These are phyloP conservation scores for Skeletonema tropicum DNA, from an alignment of 108 stramenopile genomes.

Conservation along the genomic window DNA sequence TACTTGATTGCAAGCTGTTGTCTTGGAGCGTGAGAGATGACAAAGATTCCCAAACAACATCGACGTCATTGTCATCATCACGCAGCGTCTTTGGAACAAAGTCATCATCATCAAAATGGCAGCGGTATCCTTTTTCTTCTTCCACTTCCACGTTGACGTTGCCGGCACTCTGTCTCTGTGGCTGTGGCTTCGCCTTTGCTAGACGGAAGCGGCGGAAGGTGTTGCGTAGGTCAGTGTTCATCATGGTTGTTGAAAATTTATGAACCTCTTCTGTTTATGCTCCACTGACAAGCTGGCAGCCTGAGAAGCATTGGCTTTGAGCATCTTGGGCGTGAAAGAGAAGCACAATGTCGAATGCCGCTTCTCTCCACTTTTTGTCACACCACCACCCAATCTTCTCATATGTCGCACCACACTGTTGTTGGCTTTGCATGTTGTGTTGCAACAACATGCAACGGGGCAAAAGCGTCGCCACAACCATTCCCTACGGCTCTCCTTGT, in stretches of 20 bases:
- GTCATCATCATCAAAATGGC: conserved; percentile 2
- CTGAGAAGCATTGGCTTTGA: too few species aligned
- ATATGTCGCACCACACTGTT: too few species aligned
- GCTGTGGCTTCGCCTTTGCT: not conserved
- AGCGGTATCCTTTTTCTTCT: not conserved
- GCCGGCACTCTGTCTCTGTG: not conserved
- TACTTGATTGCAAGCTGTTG: not conserved
- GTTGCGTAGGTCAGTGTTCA: not conserved
- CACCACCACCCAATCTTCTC: too few species aligned
- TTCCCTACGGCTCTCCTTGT: too few species aligned
- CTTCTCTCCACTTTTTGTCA: too few species aligned
- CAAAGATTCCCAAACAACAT: conserved; percentile 11
- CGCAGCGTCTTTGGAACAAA: conserved; percentile 8
- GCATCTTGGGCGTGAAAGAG: too few species aligned
- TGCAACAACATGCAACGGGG: too few species aligned
- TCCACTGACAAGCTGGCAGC: too few species aligned
- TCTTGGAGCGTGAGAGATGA: conserved; percentile 1
- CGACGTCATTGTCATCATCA: not conserved
- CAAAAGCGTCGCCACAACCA: too few species aligned
- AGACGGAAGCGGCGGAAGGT: not conserved
- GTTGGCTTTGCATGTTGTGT: too few species aligned
- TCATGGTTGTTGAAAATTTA: not conserved
- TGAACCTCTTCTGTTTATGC: too few species aligned
- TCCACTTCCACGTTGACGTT: not conserved
- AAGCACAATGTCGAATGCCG: too few species aligned